phyloP scores from a whole-genome alignment of 257 asterid genomes.

The Petunia axillaris region DNA sequence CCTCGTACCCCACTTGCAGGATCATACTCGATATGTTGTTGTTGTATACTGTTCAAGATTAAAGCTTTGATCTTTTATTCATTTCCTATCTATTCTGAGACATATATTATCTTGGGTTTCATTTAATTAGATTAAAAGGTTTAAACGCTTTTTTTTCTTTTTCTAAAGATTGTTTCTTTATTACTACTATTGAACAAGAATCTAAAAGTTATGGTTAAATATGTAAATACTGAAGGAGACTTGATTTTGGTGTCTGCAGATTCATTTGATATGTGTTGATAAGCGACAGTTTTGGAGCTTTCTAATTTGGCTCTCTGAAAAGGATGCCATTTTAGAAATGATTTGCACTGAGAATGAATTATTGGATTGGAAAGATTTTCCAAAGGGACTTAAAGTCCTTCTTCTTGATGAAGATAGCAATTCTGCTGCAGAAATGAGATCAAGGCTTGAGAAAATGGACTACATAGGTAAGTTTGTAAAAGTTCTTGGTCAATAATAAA shows the following conservation, averaged over 20 bases:
- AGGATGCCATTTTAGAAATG: conserved; percentile 56
- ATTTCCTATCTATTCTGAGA: background rate
- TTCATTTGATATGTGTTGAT: conserved; percentile 24
- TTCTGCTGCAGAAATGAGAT: conserved; percentile 43
- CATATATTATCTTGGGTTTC: background rate
- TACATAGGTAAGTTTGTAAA: conserved; percentile 39
- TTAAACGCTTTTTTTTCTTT: background rate
- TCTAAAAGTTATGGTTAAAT: background rate
- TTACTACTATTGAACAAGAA: background rate
- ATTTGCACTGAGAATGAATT: conserved; percentile 51
- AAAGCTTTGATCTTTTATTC: background rate
- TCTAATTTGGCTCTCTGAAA: conserved; percentile 30
- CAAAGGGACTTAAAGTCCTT: conserved; percentile 57
- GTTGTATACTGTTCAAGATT: background rate
- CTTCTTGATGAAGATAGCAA: conserved; percentile 43
- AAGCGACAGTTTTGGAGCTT: conserved; percentile 19
- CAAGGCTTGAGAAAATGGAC: conserved; percentile 51
- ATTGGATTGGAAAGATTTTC: conserved; percentile 57
- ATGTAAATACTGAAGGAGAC: background rate
- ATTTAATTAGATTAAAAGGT: background rate
- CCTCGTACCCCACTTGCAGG: too few relatives aligned
- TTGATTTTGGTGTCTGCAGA: conserved; percentile 24
- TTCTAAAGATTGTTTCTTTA: background rate
- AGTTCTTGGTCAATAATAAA: background rate
- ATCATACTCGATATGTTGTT: too few relatives aligned